Conservation (phyloP, 202 grass and related monocot species). For the Alloteropsis angusta region DNA sequence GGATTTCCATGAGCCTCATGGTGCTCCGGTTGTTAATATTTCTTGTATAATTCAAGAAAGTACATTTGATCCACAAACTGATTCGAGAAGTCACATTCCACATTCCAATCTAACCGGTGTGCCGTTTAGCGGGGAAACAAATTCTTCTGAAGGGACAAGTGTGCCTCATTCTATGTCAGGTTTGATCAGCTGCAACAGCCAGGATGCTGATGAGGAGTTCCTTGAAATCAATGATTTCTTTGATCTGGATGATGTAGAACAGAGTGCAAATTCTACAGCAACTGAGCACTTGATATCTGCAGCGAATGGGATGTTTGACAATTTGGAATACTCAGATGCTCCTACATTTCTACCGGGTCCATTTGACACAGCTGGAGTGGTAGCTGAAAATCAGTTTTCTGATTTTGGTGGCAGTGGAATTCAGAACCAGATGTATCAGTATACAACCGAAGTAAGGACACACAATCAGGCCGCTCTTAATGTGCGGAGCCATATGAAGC, state of each 20-base stretch:
- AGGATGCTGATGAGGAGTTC: conserved; percentile 55
- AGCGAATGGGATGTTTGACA: conserved; percentile 27
- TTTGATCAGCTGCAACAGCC: conserved; percentile 11
- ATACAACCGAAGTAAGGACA: conserved; percentile 36
- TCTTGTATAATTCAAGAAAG: conserved; percentile 29
- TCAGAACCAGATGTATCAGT: conserved; percentile 27
- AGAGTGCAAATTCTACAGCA: conserved; percentile 24
- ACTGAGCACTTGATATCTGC: conserved; percentile 21
- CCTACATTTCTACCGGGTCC: conserved; percentile 36
- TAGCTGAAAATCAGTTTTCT: conserved; percentile 36
- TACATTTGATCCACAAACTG: neutral
- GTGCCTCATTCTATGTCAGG: neutral
- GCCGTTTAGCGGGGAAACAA: conserved; percentile 26
- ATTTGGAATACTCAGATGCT: conserved; percentile 54
- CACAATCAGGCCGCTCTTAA: conserved; percentile 37
- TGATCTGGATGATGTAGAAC: conserved; percentile 38
- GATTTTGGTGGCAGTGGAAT: conserved; percentile 31
- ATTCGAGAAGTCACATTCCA: conserved; percentile 24
- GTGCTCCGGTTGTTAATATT: neutral
- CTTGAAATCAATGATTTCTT: conserved; percentile 86
- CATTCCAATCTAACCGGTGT: conserved; percentile 34
- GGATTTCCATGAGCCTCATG: conserved; percentile 5
- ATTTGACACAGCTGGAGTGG: conserved; percentile 22
- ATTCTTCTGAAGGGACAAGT: conserved; percentile 35
- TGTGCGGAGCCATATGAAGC: conserved; percentile 18